Evolutionary conservation across 805 yeast species (phyloP), one percentile per base, ranked within the genome.

Genomic region (Myxozyma monticola): DNA sequence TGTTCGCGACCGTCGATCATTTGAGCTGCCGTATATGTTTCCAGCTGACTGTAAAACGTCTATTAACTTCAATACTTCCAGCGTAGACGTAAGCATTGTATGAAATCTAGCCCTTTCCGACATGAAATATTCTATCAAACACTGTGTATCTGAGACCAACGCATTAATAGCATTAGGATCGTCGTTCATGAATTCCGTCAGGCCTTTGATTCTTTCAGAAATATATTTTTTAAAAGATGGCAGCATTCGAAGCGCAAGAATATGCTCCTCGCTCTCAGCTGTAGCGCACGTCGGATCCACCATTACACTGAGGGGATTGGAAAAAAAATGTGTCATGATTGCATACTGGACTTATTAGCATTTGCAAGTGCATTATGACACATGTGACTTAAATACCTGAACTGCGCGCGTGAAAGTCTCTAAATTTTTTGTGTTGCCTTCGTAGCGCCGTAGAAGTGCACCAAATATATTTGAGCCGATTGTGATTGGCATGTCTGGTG

Each of bases 221-320:
- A 54, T 34, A 18, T 47, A 47, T 20, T 31, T 30, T 15, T 42
- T 30, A 21, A 72, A 72, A 0, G 77, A 71, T 0, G 72, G 71
- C 28, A 72, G 56, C 59, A 63, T 60, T 34, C 73, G 61, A 1
- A 71, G 45, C 1, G 70, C 66, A 2, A 42, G 37, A 12, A 49
- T 40, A 38, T 69, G 62, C 3, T 44, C 38, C 2, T 59, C 42
- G 1, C 59, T 48, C 24, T 50, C 10, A n/a, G 12, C 43, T 25
- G 20, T 37, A 34, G 14, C 18, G 24, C 21, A 18, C 37, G 35
- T 37, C 22, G 22, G 50, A 24, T 41, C 51, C 25, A 62, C 45
- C 2, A 62, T 33, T 1, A 70, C 60, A 20, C 52, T 45, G n/a
- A 70, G 60, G 1, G 74, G 73, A 40, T 68, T 67, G 9, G 73